phyloP scores from a whole-genome alignment of 768 basidiomycete species.

The Leccinellum rugosiceps region DNA sequence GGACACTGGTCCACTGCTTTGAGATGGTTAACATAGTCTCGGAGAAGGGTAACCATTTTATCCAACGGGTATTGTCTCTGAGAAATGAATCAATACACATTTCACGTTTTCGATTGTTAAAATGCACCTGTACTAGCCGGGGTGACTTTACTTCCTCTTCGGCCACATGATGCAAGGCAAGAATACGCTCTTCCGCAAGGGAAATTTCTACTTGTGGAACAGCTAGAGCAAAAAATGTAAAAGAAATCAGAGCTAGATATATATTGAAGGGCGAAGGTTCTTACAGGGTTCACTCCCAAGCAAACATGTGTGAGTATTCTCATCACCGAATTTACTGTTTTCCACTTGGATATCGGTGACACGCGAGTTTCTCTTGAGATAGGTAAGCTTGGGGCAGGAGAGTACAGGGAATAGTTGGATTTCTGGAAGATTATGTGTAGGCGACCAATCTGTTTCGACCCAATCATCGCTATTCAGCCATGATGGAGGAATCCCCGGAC shows the following conservation, averaged over 20 bases:
- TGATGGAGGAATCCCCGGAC: conserved; percentile 39
- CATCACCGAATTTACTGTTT: conserved; percentile 79
- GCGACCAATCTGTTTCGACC: conserved; percentile 68
- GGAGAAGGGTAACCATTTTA: conserved; percentile 59
- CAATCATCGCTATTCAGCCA: conserved; percentile 87
- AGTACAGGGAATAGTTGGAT: conserved; percentile 70
- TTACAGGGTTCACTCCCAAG: conserved; percentile 70
- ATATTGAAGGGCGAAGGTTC: conserved; percentile 14
- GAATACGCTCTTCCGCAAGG: conserved; percentile 53
- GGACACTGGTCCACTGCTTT: conserved; percentile 41
- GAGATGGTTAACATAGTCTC: conserved; percentile 58
- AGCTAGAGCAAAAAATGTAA: conserved; percentile 37
- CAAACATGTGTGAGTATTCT: conserved; percentile 78
- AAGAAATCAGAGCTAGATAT: not conserved
- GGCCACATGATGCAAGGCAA: conserved; percentile 38
- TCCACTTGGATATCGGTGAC: conserved; percentile 39
- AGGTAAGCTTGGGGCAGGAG: conserved; percentile 80
- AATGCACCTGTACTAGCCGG: conserved; percentile 15
- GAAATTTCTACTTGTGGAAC: conserved; percentile 62
- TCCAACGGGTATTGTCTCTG: conserved; percentile 27
- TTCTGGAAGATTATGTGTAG: conserved; percentile 47
- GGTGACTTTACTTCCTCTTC: conserved; percentile 11
- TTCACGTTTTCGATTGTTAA: not conserved
- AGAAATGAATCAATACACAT: conserved; percentile 4
- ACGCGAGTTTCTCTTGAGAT: conserved; percentile 61